Evolutionary conservation across 2,329 filamentous ascomycete genomes (phyloP).

Genomic region (Sporothrix protearum): DNA sequence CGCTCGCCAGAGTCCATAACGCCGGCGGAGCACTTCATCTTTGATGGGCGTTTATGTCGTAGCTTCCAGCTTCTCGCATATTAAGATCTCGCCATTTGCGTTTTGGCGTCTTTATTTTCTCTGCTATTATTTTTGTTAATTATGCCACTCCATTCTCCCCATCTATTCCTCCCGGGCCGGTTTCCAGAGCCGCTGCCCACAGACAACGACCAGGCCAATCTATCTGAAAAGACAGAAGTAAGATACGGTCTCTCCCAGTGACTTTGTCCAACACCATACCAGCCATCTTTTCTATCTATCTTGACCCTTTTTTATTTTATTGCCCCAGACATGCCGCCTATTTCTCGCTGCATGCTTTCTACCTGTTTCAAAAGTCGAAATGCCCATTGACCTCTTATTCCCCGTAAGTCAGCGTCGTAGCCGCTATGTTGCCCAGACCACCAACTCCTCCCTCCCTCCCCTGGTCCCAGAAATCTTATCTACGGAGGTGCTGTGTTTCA

Average conservation of each 20-base stretch:
- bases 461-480: slow-evolving; percentile 13
- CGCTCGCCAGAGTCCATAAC: background rate
- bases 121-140: background rate
- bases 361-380: slow-evolving; percentile 1
- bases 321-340: background rate
- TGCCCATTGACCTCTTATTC: background rate
- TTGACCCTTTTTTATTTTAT: background rate
- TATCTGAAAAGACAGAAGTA: background rate
- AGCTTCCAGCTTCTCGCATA: background rate
- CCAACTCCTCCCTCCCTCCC: background rate
- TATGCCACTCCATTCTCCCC: background rate
- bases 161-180: background rate
- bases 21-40: background rate
- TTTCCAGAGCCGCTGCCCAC: background rate
- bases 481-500: slow-evolving; percentile 18
- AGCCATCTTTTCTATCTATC: background rate
- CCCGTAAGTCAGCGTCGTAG: slow-evolving; percentile 5
- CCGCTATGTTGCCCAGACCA: slow-evolving; percentile 19
- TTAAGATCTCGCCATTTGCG: too few species aligned
- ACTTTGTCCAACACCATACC: background rate
- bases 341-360: background rate
- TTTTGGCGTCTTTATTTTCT: background rate
- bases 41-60: background rate
- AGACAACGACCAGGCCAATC: background rate
- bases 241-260: too few species aligned